Evolutionary conservation across 257 asterid species (phyloP).

Genomic region (Osmanthus fragrans): DNA sequence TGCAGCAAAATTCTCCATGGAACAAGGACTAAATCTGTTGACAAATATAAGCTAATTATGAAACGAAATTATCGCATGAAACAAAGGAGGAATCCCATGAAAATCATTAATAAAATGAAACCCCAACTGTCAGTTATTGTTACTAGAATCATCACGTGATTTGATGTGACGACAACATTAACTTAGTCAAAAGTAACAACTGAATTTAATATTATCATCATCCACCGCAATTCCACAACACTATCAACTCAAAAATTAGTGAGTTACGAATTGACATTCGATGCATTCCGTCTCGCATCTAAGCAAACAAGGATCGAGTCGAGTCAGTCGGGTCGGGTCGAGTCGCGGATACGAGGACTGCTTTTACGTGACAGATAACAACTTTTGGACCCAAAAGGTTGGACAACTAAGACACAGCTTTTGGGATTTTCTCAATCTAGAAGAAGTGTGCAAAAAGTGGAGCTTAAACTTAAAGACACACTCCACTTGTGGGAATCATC

Average conservation of each 20-base stretch:
- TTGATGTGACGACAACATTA: not conserved
- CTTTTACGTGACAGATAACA: not conserved
- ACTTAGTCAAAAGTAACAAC: conserved; percentile 14
- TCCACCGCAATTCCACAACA: not conserved
- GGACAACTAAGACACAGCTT: conserved; percentile 3
- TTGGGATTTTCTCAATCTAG: conserved; percentile 12
- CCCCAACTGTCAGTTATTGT: conserved; percentile 18
- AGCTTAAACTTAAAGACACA: not conserved
- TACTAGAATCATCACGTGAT: not conserved
- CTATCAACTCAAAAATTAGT: not conserved
- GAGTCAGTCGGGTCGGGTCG: no score
- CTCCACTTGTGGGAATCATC: not conserved
- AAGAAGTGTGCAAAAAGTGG: not conserved
- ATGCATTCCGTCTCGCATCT: not conserved
- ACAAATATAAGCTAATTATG: not conserved
- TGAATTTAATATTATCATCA: not conserved
- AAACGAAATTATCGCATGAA: conserved; percentile 6
- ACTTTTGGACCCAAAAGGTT: not conserved
- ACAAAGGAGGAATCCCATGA: conserved; percentile 30
- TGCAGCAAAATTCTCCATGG: not conserved
- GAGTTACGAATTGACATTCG: not conserved
- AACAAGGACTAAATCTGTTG: not conserved
- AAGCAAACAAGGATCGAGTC: not conserved
- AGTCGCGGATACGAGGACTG: not conserved
- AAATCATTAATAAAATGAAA: conserved; percentile 1